Percentiles rank a stretch among this genome's conserved stretches.
These are phyloP conservation scores for Breynia disticha DNA, from an alignment of 441 rosid species.

Conservation along the genomic window DNA sequence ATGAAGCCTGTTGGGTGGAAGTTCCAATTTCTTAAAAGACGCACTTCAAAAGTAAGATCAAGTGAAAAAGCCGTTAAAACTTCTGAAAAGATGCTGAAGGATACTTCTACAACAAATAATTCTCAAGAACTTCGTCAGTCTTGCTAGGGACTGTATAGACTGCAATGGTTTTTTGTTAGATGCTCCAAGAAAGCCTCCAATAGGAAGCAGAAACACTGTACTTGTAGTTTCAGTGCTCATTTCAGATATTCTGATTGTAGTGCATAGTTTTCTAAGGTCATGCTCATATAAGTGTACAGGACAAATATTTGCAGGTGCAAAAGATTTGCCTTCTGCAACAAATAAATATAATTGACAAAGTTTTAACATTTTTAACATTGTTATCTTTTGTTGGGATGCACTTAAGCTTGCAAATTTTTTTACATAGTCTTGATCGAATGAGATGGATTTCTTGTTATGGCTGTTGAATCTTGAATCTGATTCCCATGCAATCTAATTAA, in stretches of 20 bases:
- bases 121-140: slow-evolving; percentile 17
- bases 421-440: too few relatives aligned
- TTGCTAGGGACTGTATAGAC: slow-evolving; percentile 14
- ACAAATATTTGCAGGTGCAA: too few relatives aligned
- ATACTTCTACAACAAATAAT: slow-evolving; percentile 11
- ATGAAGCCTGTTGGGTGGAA: background rate
- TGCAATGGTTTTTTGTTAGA: background rate
- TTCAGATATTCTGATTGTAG: background rate
- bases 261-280: slow-evolving; percentile 1
- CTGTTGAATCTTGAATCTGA: background rate
- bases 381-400: too few relatives aligned
- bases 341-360: too few relatives aligned
- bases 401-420: too few relatives aligned
- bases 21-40: slow-evolving; percentile 25
- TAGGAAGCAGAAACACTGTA: background rate
- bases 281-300: too few relatives aligned
- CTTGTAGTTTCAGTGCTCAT: background rate
- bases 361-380: too few relatives aligned
- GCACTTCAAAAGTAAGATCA: slow-evolving; percentile 25
- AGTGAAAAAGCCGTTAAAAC: slow-evolving; percentile 19
- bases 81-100: slow-evolving; percentile 19
- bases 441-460: too few relatives aligned
- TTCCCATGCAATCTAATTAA: slow-evolving; percentile 2
- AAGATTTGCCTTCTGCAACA: too few relatives aligned
- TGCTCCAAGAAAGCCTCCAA: background rate